Conservation (phyloP, 129 eudicot genomes). For the Tagetes erecta region DNA sequence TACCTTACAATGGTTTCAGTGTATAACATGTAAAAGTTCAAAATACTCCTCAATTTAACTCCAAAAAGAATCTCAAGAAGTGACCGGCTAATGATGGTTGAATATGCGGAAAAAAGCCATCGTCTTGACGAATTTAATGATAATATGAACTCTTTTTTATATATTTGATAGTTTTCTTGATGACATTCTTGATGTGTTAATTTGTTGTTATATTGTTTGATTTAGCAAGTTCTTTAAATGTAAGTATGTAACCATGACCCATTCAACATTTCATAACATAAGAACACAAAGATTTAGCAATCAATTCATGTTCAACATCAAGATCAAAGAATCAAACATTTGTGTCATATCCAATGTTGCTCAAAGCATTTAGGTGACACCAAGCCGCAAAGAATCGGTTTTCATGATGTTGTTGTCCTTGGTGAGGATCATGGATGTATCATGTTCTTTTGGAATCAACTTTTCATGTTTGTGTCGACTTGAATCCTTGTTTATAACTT, state of each 20-base stretch:
- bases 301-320: neutral
- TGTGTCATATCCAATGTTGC: neutral
- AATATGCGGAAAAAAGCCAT: too few relatives aligned
- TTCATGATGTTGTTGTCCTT: slow-evolving; percentile 16
- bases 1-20: too few relatives aligned
- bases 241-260: neutral
- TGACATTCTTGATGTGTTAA: neutral
- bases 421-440: neutral
- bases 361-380: slow-evolving; percentile 12
- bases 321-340: neutral
- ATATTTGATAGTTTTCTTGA: neutral
- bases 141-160: neutral
- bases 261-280: neutral
- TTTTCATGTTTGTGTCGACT: neutral
- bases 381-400: neutral
- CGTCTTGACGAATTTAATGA: neutral
- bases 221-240: neutral
- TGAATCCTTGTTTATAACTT: slow-evolving; percentile 37
- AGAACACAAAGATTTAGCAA: slow-evolving; percentile 9
- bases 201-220: neutral
- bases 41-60: too few relatives aligned
- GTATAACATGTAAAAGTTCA: too few relatives aligned
- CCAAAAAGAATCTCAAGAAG: too few relatives aligned
- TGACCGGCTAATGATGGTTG: too few relatives aligned
- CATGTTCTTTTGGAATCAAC: slow-evolving; percentile 19